Percentiles rank a stretch among this genome's conserved stretches.
Evolutionary conservation across 2,329 filamentous ascomycete species (phyloP).

Genomic region (Beauveria caledonica): DNA sequence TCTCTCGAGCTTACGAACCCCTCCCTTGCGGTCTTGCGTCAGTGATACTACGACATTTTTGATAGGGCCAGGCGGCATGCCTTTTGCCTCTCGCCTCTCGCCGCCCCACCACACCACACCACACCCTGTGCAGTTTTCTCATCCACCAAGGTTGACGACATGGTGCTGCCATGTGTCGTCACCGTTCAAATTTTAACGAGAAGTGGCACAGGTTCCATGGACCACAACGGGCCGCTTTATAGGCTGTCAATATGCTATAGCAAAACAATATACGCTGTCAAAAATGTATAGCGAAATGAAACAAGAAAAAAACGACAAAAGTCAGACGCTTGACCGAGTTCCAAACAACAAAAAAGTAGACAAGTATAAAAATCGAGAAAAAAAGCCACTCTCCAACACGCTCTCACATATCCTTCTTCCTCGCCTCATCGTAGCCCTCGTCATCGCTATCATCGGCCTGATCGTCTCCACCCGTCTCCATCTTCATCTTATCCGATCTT

Average conservation of each 20-base stretch:
- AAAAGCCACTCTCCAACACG: neutral
- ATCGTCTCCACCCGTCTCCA: conserved; percentile 27
- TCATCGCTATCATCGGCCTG: conserved; percentile 33
- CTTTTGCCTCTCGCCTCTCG: no score
- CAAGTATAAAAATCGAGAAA: neutral
- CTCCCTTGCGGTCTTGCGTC: neutral
- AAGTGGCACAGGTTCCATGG: no score
- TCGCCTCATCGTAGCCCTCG: conserved; percentile 34
- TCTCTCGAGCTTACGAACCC: neutral
- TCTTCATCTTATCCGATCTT: conserved; percentile 38
- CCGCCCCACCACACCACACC: no score
- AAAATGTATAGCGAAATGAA: no score
- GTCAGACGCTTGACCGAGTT: neutral
- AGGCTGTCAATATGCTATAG: no score
- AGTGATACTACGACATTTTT: neutral
- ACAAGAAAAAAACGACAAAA: neutral
- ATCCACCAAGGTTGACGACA: neutral
- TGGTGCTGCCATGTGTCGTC: neutral
- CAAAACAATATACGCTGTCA: no score
- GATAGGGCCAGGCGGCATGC: no score
- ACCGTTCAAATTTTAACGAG: no score
- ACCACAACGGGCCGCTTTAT: no score
- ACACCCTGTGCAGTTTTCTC: neutral
- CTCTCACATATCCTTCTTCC: conserved; percentile 31
- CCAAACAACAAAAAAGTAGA: neutral